Percentiles rank a stretch among this genome's conserved stretches.
phyloP scores from a whole-genome alignment of 768 basidiomycete species.

The Cystofilobasidium macerans region DNA sequence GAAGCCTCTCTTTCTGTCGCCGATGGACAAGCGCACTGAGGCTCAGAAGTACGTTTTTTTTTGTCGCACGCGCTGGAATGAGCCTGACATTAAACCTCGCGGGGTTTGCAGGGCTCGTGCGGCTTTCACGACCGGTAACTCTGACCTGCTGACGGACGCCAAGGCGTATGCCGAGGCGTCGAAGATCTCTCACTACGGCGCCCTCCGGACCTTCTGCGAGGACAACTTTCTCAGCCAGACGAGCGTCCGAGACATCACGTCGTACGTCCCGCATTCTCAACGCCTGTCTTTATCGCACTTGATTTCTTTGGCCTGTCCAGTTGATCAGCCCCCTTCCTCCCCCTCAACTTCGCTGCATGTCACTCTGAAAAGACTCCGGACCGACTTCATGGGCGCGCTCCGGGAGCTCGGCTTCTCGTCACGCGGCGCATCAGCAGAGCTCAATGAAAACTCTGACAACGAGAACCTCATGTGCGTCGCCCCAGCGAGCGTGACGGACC shows the following conservation, averaged over 20 bases:
- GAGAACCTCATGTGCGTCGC: constrained; percentile 52
- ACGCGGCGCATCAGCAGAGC: background rate
- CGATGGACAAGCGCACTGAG: constrained; percentile 73
- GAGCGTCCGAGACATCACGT: constrained; percentile 64
- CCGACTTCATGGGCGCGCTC: constrained; percentile 64
- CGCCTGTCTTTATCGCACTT: background rate
- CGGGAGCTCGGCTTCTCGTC: constrained; percentile 53
- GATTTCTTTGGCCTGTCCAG: background rate
- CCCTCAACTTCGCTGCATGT: no score
- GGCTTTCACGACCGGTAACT: constrained; percentile 58
- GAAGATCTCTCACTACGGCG: constrained; percentile 46
- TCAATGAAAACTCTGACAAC: constrained; percentile 47
- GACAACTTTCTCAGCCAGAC: constrained; percentile 70
- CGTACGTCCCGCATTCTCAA: no score
- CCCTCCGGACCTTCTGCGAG: constrained; percentile 57
- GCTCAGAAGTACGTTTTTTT: constrained; percentile 49
- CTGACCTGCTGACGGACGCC: constrained; percentile 74
- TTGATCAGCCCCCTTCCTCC: no score
- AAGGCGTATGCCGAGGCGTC: constrained; percentile 57
- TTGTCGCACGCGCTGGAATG: no score
- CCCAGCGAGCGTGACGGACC: no score
- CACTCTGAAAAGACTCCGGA: constrained; percentile 62
- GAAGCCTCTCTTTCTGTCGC: constrained; percentile 72
- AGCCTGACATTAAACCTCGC: background rate
- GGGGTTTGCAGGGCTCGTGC: constrained; percentile 51